Percentiles rank a stretch among this genome's conserved stretches.
Evolutionary conservation across 768 basidiomycete genomes (phyloP).

Genomic region (Paxillus rubicundulus): DNA sequence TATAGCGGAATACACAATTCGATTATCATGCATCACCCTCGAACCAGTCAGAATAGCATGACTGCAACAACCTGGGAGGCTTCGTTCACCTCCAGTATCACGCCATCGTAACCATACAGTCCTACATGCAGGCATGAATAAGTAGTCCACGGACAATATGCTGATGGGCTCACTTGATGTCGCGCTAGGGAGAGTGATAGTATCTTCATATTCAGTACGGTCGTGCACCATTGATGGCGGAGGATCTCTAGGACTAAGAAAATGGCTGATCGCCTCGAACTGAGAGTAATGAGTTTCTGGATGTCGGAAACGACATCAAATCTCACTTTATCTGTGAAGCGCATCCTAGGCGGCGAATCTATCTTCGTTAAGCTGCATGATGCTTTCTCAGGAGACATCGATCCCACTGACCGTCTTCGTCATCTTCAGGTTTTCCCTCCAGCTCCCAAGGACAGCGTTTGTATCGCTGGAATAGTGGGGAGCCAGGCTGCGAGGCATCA

Average conservation of each 20-base stretch:
- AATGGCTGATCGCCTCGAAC: constrained; percentile 79
- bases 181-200: constrained; percentile 62
- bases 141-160: neutral
- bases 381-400: neutral
- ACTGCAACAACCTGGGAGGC: constrained; percentile 75
- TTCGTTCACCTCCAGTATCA: constrained; percentile 77
- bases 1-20: neutral
- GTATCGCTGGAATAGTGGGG: constrained; percentile 86
- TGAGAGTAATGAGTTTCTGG: constrained; percentile 24
- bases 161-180: constrained; percentile 59
- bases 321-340: constrained; percentile 64
- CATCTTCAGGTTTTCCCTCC: constrained; percentile 74
- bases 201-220: constrained; percentile 73
- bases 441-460: constrained; percentile 92
- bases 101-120: constrained; percentile 75
- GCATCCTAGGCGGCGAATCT: constrained; percentile 76
- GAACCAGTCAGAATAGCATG: constrained; percentile 52
- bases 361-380: neutral
- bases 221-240: constrained; percentile 81
- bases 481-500: constrained; percentile 63
- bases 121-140: constrained; percentile 9
- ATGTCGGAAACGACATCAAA: neutral
- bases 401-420: constrained; percentile 63
- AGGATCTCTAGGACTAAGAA: constrained; percentile 69
- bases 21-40: neutral